phyloP scores from a whole-genome alignment of 768 basidiomycete species.

The Xerocomellus dryophilus region DNA sequence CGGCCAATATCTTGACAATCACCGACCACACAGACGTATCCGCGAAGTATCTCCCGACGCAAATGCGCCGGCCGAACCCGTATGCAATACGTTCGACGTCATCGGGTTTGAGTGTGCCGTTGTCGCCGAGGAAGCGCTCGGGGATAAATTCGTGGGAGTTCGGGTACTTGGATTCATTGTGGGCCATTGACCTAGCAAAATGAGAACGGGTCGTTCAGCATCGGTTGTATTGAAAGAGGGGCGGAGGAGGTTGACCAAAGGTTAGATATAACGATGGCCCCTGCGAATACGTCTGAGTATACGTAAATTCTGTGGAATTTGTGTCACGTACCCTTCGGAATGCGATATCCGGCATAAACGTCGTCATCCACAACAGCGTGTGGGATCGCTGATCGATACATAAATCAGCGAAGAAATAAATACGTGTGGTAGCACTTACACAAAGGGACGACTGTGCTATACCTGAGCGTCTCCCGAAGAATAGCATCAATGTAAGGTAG shows the following conservation, averaged over 20 bases:
- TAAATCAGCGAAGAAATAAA: background rate
- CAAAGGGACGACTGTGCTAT: slow-evolving; percentile 12
- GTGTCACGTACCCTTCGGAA: slow-evolving; percentile 39
- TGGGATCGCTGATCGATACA: slow-evolving; percentile 21
- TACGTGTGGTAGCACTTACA: background rate
- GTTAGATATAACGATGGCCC: slow-evolving; percentile 17
- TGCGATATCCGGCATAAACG: slow-evolving; percentile 45
- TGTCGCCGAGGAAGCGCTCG: slow-evolving; percentile 38
- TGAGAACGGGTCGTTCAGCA: background rate
- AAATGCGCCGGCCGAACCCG: slow-evolving; percentile 33
- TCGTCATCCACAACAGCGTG: slow-evolving; percentile 40
- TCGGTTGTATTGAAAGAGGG: background rate
- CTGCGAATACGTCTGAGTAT: slow-evolving; percentile 4
- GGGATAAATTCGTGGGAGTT: slow-evolving; percentile 38
- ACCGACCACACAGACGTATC: slow-evolving; percentile 24
- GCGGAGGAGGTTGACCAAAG: slow-evolving; percentile 13
- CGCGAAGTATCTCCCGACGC: slow-evolving; percentile 28
- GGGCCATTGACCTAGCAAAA: slow-evolving; percentile 22
- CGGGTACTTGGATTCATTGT: slow-evolving; percentile 34
- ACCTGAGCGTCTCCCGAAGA: slow-evolving; percentile 21
- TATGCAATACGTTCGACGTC: slow-evolving; percentile 12
- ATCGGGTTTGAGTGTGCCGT: slow-evolving; percentile 18
- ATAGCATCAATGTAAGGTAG: slow-evolving; percentile 24
- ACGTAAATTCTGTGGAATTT: background rate
- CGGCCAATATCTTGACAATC: slow-evolving; percentile 18